Evolutionary conservation across 2,329 filamentous ascomycete species (phyloP), one percentile per base, ranked within the genome.

Genomic region (Fusarium marasasianum): DNA sequence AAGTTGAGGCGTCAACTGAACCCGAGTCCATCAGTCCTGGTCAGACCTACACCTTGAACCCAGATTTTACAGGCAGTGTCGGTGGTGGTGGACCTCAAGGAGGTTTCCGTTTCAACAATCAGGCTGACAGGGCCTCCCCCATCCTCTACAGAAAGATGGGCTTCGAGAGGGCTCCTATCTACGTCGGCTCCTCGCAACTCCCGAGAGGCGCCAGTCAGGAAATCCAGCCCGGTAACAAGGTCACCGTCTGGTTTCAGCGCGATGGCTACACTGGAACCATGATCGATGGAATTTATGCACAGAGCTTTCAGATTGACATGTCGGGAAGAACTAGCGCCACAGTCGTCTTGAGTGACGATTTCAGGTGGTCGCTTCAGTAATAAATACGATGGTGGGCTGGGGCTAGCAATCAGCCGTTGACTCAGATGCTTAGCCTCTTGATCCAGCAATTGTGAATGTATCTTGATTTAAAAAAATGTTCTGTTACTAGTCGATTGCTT

Each of bases 21-120:
- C 0, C 1, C 29, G 15, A 50, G 1, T 3, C 29, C 3, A 51
- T 51, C 17, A 20, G 4, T 0, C 31, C 3, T 1, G 31, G 31
- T 0, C 48, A 51, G n/a, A 20, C 31, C 48, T 51, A 51, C 17
- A 51, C 48, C 31, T 20, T 51, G 31, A 20, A 2, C 12, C 8
- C 12, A 20, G 17, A 51, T 3, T 20, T 4, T 3, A 1, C 0
- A 24, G 48, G 31, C n/a, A 20, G 12, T 4, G 31, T 51, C 12
- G 10, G 9, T 6, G n/a, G 20, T 3, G 48, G 31, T 24, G 48
- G 48, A 4, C n/a, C 12, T 8, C 31, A 51, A 20, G n/a, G 8
- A 0, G n/a, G 8, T 8, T 14, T 51, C 3, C n/a, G 9, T 3
- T 51, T 51, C n/a, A 24, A 24, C 1, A 51, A 35, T 17, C 12